Conservation (phyloP, 177 flowering plant species). For the Telopea speciosissima region DNA sequence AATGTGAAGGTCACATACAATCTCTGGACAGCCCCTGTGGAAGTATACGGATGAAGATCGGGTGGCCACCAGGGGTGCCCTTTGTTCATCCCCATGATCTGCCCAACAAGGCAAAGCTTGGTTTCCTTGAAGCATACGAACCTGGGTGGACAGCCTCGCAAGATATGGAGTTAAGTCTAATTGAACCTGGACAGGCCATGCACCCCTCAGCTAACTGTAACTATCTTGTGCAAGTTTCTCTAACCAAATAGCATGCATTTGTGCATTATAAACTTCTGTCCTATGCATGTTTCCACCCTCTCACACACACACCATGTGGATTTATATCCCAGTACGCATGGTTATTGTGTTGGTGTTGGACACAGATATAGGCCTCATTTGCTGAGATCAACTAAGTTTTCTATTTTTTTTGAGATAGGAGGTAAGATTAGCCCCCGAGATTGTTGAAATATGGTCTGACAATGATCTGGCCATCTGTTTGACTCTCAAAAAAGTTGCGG, state of each 20-base stretch:
- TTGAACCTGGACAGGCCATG: constrained; percentile 58
- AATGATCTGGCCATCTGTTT: background rate
- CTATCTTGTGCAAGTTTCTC: constrained; percentile 20
- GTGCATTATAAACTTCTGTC: background rate
- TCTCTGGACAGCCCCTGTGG: constrained; percentile 84
- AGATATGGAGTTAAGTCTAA: constrained; percentile 77
- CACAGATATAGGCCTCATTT: background rate
- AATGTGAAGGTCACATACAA: constrained; percentile 80
- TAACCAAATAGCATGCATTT: background rate
- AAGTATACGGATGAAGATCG: constrained; percentile 74
- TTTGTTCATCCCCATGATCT: constrained; percentile 99
- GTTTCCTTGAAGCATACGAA: constrained; percentile 96
- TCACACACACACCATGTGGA: background rate
- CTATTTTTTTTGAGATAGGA: background rate
- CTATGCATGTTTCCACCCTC: background rate
- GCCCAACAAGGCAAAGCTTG: constrained; percentile 91
- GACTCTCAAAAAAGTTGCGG: background rate
- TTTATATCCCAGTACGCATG: background rate
- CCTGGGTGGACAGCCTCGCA: constrained; percentile 93
- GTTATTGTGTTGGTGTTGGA: background rate
- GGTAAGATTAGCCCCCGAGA: background rate
- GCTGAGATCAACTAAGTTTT: background rate
- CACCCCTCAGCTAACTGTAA: constrained; percentile 53
- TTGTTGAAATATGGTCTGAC: background rate
- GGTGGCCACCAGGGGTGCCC: constrained; percentile 99